A percentile compares a stretch with the other conserved stretches of the same genome.
Conservation (phyloP, 768 basidiomycete species). For the Boletus reticulatus region DNA sequence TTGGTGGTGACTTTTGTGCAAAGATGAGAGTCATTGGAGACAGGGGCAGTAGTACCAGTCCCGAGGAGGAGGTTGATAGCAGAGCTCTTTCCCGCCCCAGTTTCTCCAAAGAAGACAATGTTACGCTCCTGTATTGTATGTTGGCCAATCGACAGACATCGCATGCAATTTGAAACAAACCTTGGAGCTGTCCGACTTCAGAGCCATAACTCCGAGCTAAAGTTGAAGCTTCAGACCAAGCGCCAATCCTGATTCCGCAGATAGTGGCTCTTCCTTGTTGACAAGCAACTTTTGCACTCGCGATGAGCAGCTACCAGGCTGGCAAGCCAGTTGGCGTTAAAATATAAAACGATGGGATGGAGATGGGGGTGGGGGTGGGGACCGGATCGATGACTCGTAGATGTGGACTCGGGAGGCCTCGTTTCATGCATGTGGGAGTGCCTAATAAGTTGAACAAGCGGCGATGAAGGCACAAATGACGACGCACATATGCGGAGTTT, state of each 20-base stretch:
- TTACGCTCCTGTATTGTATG: constrained; percentile 3
- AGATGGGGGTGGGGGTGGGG: background rate
- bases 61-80: constrained; percentile 24
- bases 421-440: background rate
- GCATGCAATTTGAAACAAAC: constrained; percentile 5
- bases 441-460: constrained; percentile 1
- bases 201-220: background rate
- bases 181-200: background rate
- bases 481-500: background rate
- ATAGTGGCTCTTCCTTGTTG: background rate
- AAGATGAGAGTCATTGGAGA: constrained; percentile 8
- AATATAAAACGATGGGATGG: background rate
- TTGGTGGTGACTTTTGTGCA: constrained; percentile 14
- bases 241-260: background rate
- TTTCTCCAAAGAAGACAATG: constrained; percentile 25
- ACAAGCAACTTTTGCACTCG: background rate
- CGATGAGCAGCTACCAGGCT: background rate
- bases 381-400: background rate
- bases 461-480: background rate
- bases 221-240: background rate
- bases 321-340: background rate
- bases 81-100: constrained; percentile 27
- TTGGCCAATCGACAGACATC: constrained; percentile 2
- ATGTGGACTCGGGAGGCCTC: background rate
- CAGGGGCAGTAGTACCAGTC: background rate